Base-by-base conservation (phyloP, 768 basidiomycete species). In the Hemileccinum rubropunctum region DNA sequence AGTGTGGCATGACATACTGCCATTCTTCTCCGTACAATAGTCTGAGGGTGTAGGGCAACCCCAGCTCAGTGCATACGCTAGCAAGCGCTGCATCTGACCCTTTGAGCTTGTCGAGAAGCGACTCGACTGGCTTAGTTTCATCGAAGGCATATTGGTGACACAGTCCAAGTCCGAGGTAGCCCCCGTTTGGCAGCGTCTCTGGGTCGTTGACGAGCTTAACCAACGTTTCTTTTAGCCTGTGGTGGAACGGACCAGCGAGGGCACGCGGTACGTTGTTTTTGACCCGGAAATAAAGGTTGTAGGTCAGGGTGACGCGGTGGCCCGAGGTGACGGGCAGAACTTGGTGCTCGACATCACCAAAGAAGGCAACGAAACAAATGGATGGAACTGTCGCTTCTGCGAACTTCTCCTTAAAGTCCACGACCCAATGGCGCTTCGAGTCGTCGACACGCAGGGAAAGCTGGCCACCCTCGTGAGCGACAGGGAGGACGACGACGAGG, bases 401-500 rank as follows among this genome's bases (percentile, higher is more conserved):
- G 6, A 52, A 35, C 6, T 23, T 35, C 1, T 61, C 42, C 4
- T 66, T 61, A 12, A 74, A 71, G 50, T 77, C 73, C 39, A 75
- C 69, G 0, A 54, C 58, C 68, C 68, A 72, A 37, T 73, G 71
- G 18, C 63, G 49, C n/a, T 55, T 8, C 28, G 11, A 30, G 8
- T 30, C 66, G 9, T 41, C 46, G 28, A 71, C 61, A 14, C 66
- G 68, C 1, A 82, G 61, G 6, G 67, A 42, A 15, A 78, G 68
- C 14, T 63, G 59, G 2, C 79, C 80, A 2, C 78, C 79, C 50
- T 74, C 64, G 54, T 81, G 74, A 0, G 57, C 37, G 0, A 72
- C 73, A 14, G 78, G 80, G 47, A 78, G 71, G 15, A 76, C 68
- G 21, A 80, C 54, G 3, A 80, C 72, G 4, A 83, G 71, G 1